These are phyloP conservation scores for Kwoniella botswanensis DNA, from an alignment of 768 basidiomycete species.

Conservation along the genomic window DNA sequence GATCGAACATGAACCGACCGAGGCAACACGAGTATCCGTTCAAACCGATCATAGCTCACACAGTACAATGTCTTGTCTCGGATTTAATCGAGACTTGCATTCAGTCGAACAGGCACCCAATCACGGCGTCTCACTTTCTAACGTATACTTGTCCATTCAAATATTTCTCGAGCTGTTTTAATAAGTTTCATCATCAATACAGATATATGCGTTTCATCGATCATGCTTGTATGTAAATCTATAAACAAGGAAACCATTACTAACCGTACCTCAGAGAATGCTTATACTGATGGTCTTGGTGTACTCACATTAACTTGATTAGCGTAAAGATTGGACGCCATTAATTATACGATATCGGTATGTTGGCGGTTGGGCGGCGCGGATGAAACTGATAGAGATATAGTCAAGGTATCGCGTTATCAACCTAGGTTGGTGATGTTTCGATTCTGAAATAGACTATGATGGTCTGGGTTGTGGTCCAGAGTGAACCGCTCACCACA, in stretches of 20 bases:
- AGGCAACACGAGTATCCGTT: not conserved
- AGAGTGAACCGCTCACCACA: no score
- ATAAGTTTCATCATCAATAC: not conserved
- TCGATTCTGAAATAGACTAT: not conserved
- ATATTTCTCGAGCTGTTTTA: no score
- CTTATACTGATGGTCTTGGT: no score
- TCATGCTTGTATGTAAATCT: slow-evolving; percentile 1
- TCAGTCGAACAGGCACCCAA: no score
- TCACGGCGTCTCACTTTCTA: slow-evolving; percentile 1
- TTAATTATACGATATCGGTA: not conserved
- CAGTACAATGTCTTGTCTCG: not conserved
- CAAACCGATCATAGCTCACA: not conserved
- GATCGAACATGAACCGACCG: not conserved
- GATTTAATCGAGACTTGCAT: not conserved
- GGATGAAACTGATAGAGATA: not conserved
- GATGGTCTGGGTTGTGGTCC: no score
- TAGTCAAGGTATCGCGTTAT: not conserved
- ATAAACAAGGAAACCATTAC: not conserved
- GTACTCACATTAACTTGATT: not conserved
- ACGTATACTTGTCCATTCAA: slow-evolving; percentile 1
- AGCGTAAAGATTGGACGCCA: not conserved
- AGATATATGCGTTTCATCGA: not conserved
- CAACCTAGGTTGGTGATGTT: not conserved
- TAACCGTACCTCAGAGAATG: not conserved
- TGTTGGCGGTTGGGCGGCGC: not conserved